Evolutionary conservation across 2,329 filamentous ascomycete species (phyloP).

Genomic region (Didymellaceae sp.): DNA sequence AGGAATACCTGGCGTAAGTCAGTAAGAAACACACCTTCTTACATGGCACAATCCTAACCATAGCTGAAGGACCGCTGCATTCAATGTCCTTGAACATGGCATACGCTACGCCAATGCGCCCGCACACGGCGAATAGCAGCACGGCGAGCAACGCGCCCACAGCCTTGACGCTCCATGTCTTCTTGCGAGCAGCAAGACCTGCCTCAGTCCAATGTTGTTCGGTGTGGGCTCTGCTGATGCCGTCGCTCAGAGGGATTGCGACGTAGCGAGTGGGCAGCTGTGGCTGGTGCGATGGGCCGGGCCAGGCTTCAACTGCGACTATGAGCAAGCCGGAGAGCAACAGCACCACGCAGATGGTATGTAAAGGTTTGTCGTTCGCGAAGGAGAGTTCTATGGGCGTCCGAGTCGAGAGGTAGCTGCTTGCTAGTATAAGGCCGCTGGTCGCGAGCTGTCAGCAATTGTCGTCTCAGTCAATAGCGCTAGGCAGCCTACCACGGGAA

Average conservation of each 20-base stretch:
- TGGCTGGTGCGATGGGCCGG: constrained; percentile 24
- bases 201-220: constrained; percentile 39
- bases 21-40: constrained; percentile 6
- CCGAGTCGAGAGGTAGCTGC: constrained; percentile 40
- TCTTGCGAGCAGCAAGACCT: constrained; percentile 21
- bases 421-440: constrained; percentile 47
- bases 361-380: constrained; percentile 47
- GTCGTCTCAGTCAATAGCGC: background rate
- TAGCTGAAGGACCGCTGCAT: constrained; percentile 39
- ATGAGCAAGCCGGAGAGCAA: constrained; percentile 42
- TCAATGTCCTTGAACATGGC: constrained; percentile 39
- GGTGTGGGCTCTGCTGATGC: constrained; percentile 27
- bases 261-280: constrained; percentile 33
- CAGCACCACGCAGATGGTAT: constrained; percentile 41
- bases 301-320: constrained; percentile 36
- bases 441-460: constrained; percentile 25
- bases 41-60: no score
- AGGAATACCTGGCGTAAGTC: constrained; percentile 35
- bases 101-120: constrained; percentile 41
- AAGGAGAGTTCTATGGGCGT: constrained; percentile 42
- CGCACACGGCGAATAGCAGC: constrained; percentile 40
- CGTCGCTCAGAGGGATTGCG: constrained; percentile 40
- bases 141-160: constrained; percentile 35
- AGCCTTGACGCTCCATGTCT: constrained; percentile 26
- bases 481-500: constrained; percentile 41